Evolutionary conservation across 1,284 basidiomycete genomes (phyloP).

Genomic region (Cerioporus squamosus): DNA sequence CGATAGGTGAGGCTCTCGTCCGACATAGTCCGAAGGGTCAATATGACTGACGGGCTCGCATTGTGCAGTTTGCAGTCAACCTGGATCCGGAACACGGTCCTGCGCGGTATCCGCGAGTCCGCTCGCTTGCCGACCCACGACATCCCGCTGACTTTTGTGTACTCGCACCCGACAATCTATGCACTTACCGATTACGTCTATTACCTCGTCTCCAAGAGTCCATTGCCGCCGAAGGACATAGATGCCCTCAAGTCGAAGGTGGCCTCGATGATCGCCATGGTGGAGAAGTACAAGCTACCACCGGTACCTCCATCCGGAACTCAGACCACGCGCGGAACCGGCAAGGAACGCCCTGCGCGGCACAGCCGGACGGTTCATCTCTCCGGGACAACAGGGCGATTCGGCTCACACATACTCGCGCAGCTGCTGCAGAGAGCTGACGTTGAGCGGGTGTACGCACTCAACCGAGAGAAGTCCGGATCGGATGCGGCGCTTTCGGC

Average conservation of each 20-base stretch:
- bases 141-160: slow-evolving; percentile 37
- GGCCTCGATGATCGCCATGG: no score
- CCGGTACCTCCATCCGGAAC: no score
- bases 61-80: slow-evolving; percentile 39
- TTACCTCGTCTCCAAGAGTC: slow-evolving; percentile 2
- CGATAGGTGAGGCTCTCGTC: slow-evolving; percentile 37
- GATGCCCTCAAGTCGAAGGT: background rate
- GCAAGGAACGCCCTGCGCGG: no score
- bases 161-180: slow-evolving; percentile 36
- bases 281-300: no score
- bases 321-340: no score
- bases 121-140: slow-evolving; percentile 17
- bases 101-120: slow-evolving; percentile 30
- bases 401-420: slow-evolving; percentile 22
- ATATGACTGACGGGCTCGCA: no score
- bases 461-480: slow-evolving; percentile 21
- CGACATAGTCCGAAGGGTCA: no score
- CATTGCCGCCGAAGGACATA: slow-evolving; percentile 8
- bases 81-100: slow-evolving; percentile 40
- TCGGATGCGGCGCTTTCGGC: slow-evolving; percentile 16
- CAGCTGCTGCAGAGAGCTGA: slow-evolving; percentile 49
- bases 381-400: slow-evolving; percentile 24
- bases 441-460: slow-evolving; percentile 24
- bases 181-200: slow-evolving; percentile 28
- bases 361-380: slow-evolving; percentile 6